Conservation (phyloP, 805 yeast genomes). For the Jamesozyma hellenica region DNA sequence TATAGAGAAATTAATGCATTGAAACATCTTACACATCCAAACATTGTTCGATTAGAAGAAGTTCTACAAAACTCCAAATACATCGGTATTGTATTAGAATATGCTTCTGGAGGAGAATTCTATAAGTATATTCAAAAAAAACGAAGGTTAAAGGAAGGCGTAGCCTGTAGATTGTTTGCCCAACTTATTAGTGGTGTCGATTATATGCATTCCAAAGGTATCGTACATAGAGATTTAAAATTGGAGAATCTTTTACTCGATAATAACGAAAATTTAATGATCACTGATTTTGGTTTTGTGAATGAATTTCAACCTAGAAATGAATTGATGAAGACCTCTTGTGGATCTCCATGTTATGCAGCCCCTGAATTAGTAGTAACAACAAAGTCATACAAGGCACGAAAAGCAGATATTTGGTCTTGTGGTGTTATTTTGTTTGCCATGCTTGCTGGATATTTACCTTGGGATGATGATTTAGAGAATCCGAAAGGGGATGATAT, state of each 20-base stretch:
- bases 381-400: slow-evolving; percentile 78
- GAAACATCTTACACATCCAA: slow-evolving; percentile 80
- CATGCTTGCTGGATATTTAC: slow-evolving; percentile 93
- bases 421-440: slow-evolving; percentile 93
- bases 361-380: slow-evolving; percentile 94
- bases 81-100: slow-evolving; percentile 92
- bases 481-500: slow-evolving; percentile 96
- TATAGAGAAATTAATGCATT: slow-evolving; percentile 89
- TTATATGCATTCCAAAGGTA: slow-evolving; percentile 87
- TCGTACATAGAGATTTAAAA: slow-evolving; percentile 81
- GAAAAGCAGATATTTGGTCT: slow-evolving; percentile 94
- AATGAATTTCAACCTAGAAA: slow-evolving; percentile 53
- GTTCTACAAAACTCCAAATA: slow-evolving; percentile 89
- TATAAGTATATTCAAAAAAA: slow-evolving; percentile 86
- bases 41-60: slow-evolving; percentile 83
- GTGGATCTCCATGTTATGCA: slow-evolving; percentile 98
- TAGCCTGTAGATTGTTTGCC: slow-evolving; percentile 81
- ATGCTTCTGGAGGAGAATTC: slow-evolving; percentile 95
- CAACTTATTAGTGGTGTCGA: slow-evolving; percentile 90
- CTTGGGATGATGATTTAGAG: slow-evolving; percentile 94
- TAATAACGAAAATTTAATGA: slow-evolving; percentile 74
- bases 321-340: slow-evolving; percentile 85
- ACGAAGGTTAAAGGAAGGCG: slow-evolving; percentile 74
- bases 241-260: slow-evolving; percentile 81
- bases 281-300: slow-evolving; percentile 92